Conservation (phyloP, 345 rosid genomes). For the Hibiscus tridactylites region DNA sequence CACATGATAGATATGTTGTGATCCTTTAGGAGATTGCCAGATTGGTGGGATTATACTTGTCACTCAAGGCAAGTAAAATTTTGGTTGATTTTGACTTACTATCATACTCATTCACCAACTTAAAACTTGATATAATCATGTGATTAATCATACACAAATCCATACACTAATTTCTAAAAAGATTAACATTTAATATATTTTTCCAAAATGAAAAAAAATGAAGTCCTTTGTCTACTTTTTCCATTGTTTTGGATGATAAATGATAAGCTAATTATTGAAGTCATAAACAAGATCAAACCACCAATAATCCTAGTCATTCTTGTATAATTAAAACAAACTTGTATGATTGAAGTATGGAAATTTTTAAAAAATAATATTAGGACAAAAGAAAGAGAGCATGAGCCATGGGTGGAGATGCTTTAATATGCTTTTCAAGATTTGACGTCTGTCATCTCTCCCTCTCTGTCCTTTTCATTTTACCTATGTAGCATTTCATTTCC, state of each 20-base stretch:
- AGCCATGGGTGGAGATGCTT: conserved; percentile 37
- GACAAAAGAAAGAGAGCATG: conserved; percentile 4
- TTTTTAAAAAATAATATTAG: not conserved
- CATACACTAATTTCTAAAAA: too few relatives aligned
- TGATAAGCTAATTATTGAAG: too few relatives aligned
- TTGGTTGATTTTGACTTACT: conserved; percentile 2
- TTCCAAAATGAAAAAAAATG: too few relatives aligned
- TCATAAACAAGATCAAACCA: too few relatives aligned
- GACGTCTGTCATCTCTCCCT: conserved; percentile 33
- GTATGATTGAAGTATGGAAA: conserved; percentile 4
- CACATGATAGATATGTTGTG: conserved; percentile 1
- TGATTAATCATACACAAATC: too few relatives aligned
- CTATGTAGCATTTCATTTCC: not conserved
- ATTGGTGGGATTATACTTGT: not conserved
- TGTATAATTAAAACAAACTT: not conserved
- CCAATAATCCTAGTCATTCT: not conserved
- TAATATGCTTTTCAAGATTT: conserved; percentile 28
- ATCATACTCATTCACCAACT: not conserved
- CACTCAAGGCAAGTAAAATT: conserved; percentile 1
- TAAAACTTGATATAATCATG: not conserved
- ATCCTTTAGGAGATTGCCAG: not conserved
- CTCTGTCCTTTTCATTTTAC: not conserved
- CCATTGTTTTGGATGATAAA: too few relatives aligned
- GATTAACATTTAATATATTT: too few relatives aligned
- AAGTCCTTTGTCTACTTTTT: too few relatives aligned